Percentiles rank a stretch among this genome's conserved stretches.
Evolutionary conservation across 768 basidiomycete species (phyloP).

Genomic region (Boletus rufocinnamomeus): DNA sequence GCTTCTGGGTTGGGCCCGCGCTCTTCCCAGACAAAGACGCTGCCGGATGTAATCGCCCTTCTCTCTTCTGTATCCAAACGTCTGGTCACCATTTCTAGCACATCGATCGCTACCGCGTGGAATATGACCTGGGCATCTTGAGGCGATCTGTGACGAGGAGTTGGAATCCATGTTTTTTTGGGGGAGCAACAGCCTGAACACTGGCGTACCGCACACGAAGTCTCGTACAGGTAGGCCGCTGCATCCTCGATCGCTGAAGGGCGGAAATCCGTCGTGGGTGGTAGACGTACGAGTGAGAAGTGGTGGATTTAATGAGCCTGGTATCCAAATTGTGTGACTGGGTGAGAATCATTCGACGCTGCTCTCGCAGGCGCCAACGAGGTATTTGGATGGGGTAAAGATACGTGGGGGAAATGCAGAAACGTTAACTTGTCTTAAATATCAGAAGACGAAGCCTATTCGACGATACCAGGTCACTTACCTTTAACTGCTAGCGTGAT

Average conservation of each 20-base stretch:
- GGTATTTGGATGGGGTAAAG: slow-evolving; percentile 10
- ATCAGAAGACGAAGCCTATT: slow-evolving; percentile 20
- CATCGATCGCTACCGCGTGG: slow-evolving; percentile 60
- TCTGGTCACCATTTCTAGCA: slow-evolving; percentile 67
- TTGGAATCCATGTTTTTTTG: background rate
- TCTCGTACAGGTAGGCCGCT: slow-evolving; percentile 65
- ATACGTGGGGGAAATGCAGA: slow-evolving; percentile 12
- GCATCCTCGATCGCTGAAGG: slow-evolving; percentile 43
- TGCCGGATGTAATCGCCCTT: slow-evolving; percentile 66
- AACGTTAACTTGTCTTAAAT: slow-evolving; percentile 33
- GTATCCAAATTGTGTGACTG: slow-evolving; percentile 21
- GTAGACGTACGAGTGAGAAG: slow-evolving; percentile 24
- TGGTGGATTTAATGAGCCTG: slow-evolving; percentile 32
- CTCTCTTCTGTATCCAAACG: slow-evolving; percentile 78
- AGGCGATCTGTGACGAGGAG: slow-evolving; percentile 43
- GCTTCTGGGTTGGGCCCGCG: slow-evolving; percentile 66
- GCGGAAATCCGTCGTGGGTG: slow-evolving; percentile 17
- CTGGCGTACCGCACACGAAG: slow-evolving; percentile 50
- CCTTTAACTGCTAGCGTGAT: slow-evolving; percentile 36
- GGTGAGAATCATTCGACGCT: slow-evolving; percentile 31
- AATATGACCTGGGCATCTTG: slow-evolving; percentile 74
- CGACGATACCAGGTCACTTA: slow-evolving; percentile 26
- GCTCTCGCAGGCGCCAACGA: slow-evolving; percentile 20
- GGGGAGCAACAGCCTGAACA: background rate
- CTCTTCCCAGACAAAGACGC: slow-evolving; percentile 85